phyloP scores from a whole-genome alignment of 352 stramenopile genomes.

The Salisapilia sapeloensis region DNA sequence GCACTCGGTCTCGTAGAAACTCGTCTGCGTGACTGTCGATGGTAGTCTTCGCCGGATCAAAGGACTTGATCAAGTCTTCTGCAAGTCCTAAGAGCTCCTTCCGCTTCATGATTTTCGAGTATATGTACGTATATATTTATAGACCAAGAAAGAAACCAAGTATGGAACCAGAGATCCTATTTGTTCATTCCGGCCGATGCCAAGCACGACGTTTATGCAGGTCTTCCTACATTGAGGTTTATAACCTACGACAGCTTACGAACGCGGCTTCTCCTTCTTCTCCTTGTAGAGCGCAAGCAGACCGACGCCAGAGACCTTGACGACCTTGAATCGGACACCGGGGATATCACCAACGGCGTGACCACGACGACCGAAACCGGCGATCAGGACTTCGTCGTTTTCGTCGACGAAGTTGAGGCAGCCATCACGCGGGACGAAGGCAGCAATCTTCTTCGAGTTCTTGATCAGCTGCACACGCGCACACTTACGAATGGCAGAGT shows the following conservation, averaged over 20 bases:
- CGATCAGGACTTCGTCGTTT: constrained; percentile 99
- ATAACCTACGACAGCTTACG: constrained; percentile 87
- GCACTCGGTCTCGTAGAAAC: constrained; percentile 20
- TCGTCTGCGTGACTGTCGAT: constrained; percentile 64
- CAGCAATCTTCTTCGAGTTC: constrained; percentile 99
- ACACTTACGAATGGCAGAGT: constrained; percentile 99
- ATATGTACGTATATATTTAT: too few relatives aligned
- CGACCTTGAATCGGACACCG: constrained; percentile 99
- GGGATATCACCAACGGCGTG: constrained; percentile 99
- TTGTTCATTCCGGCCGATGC: too few relatives aligned
- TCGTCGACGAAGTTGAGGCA: constrained; percentile 99
- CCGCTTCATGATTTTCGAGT: constrained; percentile 66
- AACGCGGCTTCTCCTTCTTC: constrained; percentile 99
- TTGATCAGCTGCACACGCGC: constrained; percentile 99
- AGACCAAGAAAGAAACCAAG: too few relatives aligned
- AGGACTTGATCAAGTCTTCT: constrained; percentile 63
- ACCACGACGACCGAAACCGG: constrained; percentile 97
- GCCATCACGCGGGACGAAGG: constrained; percentile 99
- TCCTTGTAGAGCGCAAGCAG: constrained; percentile 99
- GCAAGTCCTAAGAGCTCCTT: constrained; percentile 48
- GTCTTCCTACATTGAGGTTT: not conserved
- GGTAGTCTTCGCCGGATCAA: constrained; percentile 50
- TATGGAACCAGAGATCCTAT: too few relatives aligned
- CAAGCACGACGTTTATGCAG: too few relatives aligned
- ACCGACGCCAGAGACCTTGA: constrained; percentile 98